Percentiles rank a stretch among this genome's conserved stretches.
These are phyloP conservation scores for Xylaria cubensis DNA, from an alignment of 495 filamentous ascomycete genomes.

Conservation along the genomic window DNA sequence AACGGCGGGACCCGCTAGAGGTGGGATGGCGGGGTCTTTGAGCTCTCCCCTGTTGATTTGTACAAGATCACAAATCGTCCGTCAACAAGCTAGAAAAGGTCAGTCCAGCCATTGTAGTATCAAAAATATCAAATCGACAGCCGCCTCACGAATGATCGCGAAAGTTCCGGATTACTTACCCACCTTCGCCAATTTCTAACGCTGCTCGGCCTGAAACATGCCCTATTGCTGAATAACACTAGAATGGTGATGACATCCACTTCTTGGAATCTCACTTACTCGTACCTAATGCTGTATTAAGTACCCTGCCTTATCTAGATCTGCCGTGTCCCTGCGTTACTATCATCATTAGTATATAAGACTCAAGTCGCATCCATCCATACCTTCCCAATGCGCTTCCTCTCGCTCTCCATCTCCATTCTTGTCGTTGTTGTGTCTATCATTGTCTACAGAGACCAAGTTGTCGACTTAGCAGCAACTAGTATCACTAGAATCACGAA, in stretches of 20 bases:
- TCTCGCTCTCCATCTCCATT: constrained; percentile 42
- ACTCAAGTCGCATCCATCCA: constrained; percentile 5
- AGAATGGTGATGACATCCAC: background rate
- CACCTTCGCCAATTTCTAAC: background rate
- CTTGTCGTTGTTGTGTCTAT: constrained; percentile 49
- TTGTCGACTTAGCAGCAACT: constrained; percentile 37
- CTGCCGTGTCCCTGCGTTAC: background rate
- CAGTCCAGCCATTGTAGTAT: background rate
- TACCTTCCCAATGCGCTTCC: constrained; percentile 39
- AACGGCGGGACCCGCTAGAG: constrained; percentile 14
- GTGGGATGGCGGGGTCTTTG: constrained; percentile 19
- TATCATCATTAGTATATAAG: constrained; percentile 20
- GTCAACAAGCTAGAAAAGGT: background rate
- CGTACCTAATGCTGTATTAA: background rate
- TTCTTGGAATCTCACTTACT: constrained; percentile 10
- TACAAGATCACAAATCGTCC: constrained; percentile 29
- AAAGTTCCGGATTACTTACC: background rate
- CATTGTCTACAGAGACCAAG: constrained; percentile 40
- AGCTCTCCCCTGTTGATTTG: constrained; percentile 24
- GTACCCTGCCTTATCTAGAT: constrained; percentile 4
- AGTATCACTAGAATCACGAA: constrained; percentile 31
- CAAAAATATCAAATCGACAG: constrained; percentile 9
- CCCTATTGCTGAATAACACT: background rate
- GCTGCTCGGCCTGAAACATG: constrained; percentile 3
- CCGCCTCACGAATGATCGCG: constrained; percentile 3